These are phyloP conservation scores for Prunus mume DNA, from an alignment of 306 rosid genomes.

Conservation along the genomic window DNA sequence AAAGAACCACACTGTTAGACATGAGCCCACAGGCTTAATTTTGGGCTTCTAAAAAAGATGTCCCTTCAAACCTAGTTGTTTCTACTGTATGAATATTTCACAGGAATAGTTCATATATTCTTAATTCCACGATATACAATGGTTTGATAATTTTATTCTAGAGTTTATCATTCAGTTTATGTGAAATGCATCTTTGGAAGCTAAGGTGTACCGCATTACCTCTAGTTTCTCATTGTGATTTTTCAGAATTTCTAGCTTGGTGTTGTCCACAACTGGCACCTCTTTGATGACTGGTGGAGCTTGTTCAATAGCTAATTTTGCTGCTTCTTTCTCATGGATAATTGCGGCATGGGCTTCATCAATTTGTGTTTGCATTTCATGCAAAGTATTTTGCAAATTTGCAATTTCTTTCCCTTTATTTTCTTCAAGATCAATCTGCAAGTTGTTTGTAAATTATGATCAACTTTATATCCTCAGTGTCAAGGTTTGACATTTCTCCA, in stretches of 20 bases:
- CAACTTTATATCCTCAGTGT: constrained; percentile 8
- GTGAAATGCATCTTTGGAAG: not conserved
- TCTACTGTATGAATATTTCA: no score
- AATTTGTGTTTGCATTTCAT: constrained; percentile 65
- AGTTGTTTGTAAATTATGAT: constrained; percentile 11
- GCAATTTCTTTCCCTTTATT: constrained; percentile 74
- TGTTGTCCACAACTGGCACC: constrained; percentile 72
- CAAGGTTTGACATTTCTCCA: constrained; percentile 9
- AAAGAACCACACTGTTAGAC: no score
- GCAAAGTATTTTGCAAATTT: constrained; percentile 55
- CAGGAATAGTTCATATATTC: no score
- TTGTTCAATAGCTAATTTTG: constrained; percentile 74
- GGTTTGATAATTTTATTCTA: not conserved
- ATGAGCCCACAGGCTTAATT: no score
- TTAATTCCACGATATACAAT: not conserved
- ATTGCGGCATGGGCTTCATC: constrained; percentile 69
- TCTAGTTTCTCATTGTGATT: constrained; percentile 60
- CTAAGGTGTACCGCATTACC: constrained; percentile 39
- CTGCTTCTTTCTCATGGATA: constrained; percentile 77
- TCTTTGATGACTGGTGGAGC: constrained; percentile 89
- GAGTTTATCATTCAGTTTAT: no score
- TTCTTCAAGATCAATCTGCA: constrained; percentile 79
- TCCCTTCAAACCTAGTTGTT: no score
- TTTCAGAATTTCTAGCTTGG: constrained; percentile 65
- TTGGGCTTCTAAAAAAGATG: no score